phyloP scores from a whole-genome alignment of 495 filamentous ascomycete species.

The Aeminium ludgeri region DNA sequence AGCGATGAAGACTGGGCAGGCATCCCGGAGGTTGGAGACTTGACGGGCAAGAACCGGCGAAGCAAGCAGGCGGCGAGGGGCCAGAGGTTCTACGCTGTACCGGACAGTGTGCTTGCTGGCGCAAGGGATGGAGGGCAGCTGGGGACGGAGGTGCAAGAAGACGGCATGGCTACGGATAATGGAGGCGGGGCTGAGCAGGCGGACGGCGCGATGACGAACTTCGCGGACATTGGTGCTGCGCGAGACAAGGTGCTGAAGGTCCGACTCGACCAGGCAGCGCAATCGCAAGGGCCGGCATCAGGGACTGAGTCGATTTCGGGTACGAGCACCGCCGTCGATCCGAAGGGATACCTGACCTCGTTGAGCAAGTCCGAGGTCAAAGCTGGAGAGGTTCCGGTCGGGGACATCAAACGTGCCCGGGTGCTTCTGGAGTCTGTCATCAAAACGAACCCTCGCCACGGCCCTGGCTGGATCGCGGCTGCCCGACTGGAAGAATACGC shows the following conservation, averaged over 20 bases:
- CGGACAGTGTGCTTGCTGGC: conserved; percentile 85
- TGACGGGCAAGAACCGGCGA: conserved; percentile 83
- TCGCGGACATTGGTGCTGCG: conserved; percentile 91
- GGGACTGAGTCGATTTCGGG: conserved; percentile 55
- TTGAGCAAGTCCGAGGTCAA: conserved; percentile 61
- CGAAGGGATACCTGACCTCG: conserved; percentile 87
- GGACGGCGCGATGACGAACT: conserved; percentile 90
- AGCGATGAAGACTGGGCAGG: conserved; percentile 95
- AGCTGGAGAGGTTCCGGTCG: conserved; percentile 66
- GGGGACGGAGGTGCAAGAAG: conserved; percentile 68
- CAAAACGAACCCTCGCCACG: conserved; percentile 85
- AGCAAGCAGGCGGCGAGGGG: conserved; percentile 57
- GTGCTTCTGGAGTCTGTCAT: conserved; percentile 84
- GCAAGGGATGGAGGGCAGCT: conserved; percentile 66
- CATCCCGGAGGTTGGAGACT: conserved; percentile 85
- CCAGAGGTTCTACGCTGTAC: conserved; percentile 87
- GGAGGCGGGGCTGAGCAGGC: conserved; percentile 30
- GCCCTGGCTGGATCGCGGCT: conserved; percentile 90
- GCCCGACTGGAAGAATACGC: conserved; percentile 85
- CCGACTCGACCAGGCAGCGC: conserved; percentile 72
- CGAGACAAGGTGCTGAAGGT: conserved; percentile 87
- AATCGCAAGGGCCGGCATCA: conserved; percentile 33
- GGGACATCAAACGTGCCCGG: conserved; percentile 92
- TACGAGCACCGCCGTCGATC: conserved; percentile 81
- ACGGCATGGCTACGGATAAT: conserved; percentile 39